phyloP scores from a whole-genome alignment of 768 basidiomycete genomes.

The Tulasnella sp. region DNA sequence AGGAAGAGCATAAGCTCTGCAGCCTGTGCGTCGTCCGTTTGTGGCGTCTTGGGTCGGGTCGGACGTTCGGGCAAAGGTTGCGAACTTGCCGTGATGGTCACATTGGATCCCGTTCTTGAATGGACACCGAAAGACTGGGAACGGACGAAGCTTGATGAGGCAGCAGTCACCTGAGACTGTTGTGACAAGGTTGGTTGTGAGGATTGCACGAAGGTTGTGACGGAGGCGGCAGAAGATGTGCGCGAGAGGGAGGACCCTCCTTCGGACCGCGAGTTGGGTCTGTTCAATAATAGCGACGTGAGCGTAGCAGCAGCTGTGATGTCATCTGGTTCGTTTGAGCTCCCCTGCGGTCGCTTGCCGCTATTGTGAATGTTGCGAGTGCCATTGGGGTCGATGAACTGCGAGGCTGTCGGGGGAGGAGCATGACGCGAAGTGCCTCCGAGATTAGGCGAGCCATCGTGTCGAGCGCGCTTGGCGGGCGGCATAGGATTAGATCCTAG shows the following conservation, averaged over 20 bases:
- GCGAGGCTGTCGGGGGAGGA: constrained; percentile 13
- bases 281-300: constrained; percentile 37
- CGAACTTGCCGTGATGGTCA: background rate
- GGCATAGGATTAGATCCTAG: constrained; percentile 29
- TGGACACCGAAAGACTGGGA: constrained; percentile 22
- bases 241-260: constrained; percentile 30
- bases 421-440: constrained; percentile 18
- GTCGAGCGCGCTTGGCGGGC: constrained; percentile 36
- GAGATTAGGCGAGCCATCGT: background rate
- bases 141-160: background rate
- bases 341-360: background rate
- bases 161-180: constrained; percentile 24
- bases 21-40: constrained; percentile 54
- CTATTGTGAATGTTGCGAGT: constrained; percentile 20
- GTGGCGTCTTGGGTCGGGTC: constrained; percentile 28
- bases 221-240: constrained; percentile 25
- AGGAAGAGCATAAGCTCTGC: constrained; percentile 85
- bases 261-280: constrained; percentile 26
- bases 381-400: constrained; percentile 24
- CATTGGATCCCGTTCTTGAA: background rate
- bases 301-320: constrained; percentile 36
- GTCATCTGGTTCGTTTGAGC: constrained; percentile 35
- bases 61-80: background rate
- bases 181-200: constrained; percentile 26
- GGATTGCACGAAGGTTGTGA: constrained; percentile 18